phyloP scores from a whole-genome alignment of 1,284 basidiomycete species.

The Ceratobasidium sp. region DNA sequence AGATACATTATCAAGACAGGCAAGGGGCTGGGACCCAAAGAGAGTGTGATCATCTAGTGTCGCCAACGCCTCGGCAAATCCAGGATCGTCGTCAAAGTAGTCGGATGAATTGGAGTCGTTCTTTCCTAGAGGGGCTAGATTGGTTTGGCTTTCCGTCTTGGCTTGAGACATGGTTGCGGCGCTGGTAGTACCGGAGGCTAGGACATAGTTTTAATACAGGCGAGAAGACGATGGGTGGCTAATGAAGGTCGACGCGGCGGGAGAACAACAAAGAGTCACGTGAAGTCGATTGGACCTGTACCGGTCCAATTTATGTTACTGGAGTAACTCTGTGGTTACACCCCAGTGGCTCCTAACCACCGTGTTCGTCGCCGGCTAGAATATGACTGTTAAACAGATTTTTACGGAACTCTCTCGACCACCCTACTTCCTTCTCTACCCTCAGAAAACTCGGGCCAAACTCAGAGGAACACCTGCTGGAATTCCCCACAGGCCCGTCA shows the following conservation, averaged over 20 bases:
- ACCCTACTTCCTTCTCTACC: too few relatives aligned
- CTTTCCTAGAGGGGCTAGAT: slow-evolving; percentile 3
- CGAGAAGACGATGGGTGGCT: background rate
- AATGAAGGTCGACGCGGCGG: background rate
- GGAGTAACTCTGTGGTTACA: background rate
- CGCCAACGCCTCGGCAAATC: slow-evolving; percentile 26
- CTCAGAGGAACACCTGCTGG: too few relatives aligned
- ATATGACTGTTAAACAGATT: too few relatives aligned
- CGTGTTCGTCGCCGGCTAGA: too few relatives aligned
- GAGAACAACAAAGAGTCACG: slow-evolving; percentile 34
- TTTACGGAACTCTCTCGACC: too few relatives aligned
- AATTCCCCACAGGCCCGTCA: too few relatives aligned
- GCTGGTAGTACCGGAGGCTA: background rate
- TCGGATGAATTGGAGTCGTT: slow-evolving; percentile 29
- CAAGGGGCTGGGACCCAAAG: slow-evolving; percentile 39
- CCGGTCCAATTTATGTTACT: slow-evolving; percentile 2
- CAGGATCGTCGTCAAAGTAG: slow-evolving; percentile 44
- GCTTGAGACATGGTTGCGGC: slow-evolving; percentile 16
- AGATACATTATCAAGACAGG: slow-evolving; percentile 31
- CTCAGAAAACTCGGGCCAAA: too few relatives aligned
- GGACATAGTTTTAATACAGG: too few relatives aligned
- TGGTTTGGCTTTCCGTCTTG: background rate
- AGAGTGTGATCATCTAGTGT: slow-evolving; percentile 26
- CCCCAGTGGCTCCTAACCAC: background rate
- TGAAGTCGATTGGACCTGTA: slow-evolving; percentile 7